A percentile compares a stretch with the other conserved stretches of the same genome.
Conservation (phyloP, 495 filamentous ascomycete species). For the Aspergillus kassunensis region DNA sequence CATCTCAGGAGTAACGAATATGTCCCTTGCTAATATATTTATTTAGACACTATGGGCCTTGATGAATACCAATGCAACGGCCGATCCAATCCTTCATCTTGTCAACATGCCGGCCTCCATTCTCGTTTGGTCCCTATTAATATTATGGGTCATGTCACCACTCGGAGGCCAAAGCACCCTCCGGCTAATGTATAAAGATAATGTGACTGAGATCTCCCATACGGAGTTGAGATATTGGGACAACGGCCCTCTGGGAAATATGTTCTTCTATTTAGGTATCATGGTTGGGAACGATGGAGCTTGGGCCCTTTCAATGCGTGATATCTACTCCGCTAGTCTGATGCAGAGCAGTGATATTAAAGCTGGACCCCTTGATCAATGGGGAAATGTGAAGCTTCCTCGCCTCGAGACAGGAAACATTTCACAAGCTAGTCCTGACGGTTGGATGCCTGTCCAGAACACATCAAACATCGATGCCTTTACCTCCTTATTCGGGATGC, state of each 20-base stretch:
- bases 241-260: slow-evolving; percentile 14
- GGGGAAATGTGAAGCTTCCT: slow-evolving; percentile 16
- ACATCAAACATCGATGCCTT: no score
- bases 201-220: slow-evolving; percentile 1
- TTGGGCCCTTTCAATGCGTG: slow-evolving; percentile 13
- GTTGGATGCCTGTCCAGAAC: slow-evolving; percentile 17
- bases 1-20: background rate
- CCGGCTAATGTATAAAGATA: slow-evolving; percentile 8
- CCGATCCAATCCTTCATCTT: slow-evolving; percentile 10
- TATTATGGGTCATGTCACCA: slow-evolving; percentile 13
- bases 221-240: slow-evolving; percentile 14
- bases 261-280: slow-evolving; percentile 5
- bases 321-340: slow-evolving; percentile 12
- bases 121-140: slow-evolving; percentile 5
- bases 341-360: slow-evolving; percentile 14
- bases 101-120: slow-evolving; percentile 10
- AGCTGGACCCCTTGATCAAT: slow-evolving; percentile 11
- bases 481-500: no score
- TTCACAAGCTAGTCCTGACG: background rate
- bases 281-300: slow-evolving; percentile 7
- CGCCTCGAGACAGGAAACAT: slow-evolving; percentile 8
- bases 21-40: background rate
- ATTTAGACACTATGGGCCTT: slow-evolving; percentile 12
- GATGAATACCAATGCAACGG: slow-evolving; percentile 14
- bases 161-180: slow-evolving; percentile 10